Evolutionary conservation across 331 rosid genomes (phyloP).

Genomic region (Malus hybrid): DNA sequence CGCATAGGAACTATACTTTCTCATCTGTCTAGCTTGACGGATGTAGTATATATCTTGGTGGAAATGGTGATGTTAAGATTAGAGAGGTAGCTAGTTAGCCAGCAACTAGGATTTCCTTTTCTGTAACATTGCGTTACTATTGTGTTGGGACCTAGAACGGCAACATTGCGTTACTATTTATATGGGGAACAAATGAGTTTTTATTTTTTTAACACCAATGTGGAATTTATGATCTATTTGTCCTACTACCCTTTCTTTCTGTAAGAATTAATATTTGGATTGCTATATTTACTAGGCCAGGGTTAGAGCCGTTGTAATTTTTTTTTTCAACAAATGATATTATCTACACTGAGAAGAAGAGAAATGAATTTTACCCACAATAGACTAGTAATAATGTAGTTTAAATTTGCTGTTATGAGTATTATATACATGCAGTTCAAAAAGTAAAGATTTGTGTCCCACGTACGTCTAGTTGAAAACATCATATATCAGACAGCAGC

Average conservation of each 20-base stretch:
- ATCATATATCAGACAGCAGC: not conserved
- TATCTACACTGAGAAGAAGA: too few species aligned
- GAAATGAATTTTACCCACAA: too few species aligned
- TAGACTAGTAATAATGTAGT: too few species aligned
- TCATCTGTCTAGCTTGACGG: not conserved
- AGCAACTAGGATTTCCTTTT: not conserved
- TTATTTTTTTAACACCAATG: not conserved
- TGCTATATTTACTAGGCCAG: not conserved
- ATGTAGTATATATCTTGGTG: not conserved
- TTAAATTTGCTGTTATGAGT: not conserved
- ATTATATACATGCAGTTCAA: not conserved
- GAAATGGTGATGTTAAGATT: not conserved
- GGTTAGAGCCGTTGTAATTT: not conserved
- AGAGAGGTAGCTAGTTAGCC: not conserved
- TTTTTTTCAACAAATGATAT: too few species aligned
- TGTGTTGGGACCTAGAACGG: not conserved
- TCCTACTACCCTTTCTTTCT: too few species aligned
- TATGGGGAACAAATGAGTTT: not conserved
- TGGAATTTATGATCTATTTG: not conserved
- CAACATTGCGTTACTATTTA: not conserved
- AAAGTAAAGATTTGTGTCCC: not conserved
- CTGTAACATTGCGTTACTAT: not conserved
- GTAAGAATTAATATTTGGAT: too few species aligned
- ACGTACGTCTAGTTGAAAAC: not conserved
- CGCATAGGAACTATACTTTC: not conserved